phyloP scores from a whole-genome alignment of 306 rosid genomes.

The Potentilla sterilis region DNA sequence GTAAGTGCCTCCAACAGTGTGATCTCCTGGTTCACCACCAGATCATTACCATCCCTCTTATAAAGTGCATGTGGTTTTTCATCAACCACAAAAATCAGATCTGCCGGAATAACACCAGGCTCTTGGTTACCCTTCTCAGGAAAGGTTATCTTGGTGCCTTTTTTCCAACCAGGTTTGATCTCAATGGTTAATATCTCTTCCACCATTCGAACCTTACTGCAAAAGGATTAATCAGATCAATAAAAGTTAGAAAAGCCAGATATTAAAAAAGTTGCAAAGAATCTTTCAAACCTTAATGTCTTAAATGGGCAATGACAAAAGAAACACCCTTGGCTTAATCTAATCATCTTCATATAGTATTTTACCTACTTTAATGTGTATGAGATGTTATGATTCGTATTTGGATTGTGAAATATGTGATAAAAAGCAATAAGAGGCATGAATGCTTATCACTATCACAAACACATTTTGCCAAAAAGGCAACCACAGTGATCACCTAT shows the following conservation, averaged over 20 bases:
- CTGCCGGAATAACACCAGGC: conserved; percentile 81
- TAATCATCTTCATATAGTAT: neutral
- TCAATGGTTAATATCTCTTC: conserved; percentile 93
- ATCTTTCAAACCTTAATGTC: neutral
- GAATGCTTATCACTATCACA: neutral
- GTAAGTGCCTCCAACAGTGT: conserved; percentile 90
- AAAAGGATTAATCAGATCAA: conserved; percentile 35
- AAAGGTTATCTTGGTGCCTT: conserved; percentile 90
- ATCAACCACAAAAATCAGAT: conserved; percentile 75
- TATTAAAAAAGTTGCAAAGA: conserved; percentile 4
- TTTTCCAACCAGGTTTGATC: conserved; percentile 95
- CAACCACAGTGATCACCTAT: neutral
- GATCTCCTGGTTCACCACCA: conserved; percentile 72
- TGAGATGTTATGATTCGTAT: conserved; percentile 1
- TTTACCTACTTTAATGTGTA: neutral
- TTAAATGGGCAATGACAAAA: neutral
- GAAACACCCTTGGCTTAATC: neutral
- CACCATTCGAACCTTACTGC: conserved; percentile 54
- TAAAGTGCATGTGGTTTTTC: conserved; percentile 85
- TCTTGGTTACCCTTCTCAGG: conserved; percentile 90
- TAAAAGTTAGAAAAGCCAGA: conserved; percentile 6
- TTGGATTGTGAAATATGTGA: neutral
- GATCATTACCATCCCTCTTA: conserved; percentile 83
- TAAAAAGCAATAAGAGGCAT: neutral
- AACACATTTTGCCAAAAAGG: neutral